These are phyloP conservation scores for Lipomyces starkeyi DNA, from an alignment of 805 yeast genomes.

Conservation along the genomic window DNA sequence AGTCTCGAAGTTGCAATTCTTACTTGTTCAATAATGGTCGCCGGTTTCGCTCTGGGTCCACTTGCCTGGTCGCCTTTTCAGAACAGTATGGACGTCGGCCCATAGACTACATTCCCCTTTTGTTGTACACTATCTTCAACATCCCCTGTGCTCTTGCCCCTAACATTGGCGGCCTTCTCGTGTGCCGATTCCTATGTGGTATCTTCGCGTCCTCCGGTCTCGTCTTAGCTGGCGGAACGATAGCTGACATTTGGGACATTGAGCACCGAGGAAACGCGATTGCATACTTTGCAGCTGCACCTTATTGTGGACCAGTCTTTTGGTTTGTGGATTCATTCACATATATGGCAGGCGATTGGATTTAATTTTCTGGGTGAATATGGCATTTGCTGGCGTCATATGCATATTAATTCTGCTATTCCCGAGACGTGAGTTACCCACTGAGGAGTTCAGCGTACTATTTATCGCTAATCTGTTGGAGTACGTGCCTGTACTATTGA, in stretches of 20 bases:
- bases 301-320: constrained; percentile 89
- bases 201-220: constrained; percentile 82
- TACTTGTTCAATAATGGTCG: constrained; percentile 82
- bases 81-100: constrained; percentile 86
- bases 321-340: constrained; percentile 83
- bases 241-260: constrained; percentile 83
- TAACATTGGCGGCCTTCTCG: constrained; percentile 77
- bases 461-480: constrained; percentile 48
- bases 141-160: constrained; percentile 85
- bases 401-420: constrained; percentile 67
- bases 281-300: constrained; percentile 87
- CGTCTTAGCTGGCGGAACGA: constrained; percentile 85
- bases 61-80: constrained; percentile 84
- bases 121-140: constrained; percentile 75
- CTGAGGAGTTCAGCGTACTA: background rate
- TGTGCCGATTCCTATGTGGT: constrained; percentile 84
- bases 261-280: constrained; percentile 85
- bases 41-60: constrained; percentile 87
- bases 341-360: constrained; percentile 65
- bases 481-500: constrained; percentile 77
- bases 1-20: constrained; percentile 79
- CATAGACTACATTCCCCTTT: constrained; percentile 76
- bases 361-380: constrained; percentile 82
- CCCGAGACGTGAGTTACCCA: constrained; percentile 58
- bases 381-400: constrained; percentile 88